Conservation (phyloP, 1,139 yeast species). For the Diutina siamensis region DNA sequence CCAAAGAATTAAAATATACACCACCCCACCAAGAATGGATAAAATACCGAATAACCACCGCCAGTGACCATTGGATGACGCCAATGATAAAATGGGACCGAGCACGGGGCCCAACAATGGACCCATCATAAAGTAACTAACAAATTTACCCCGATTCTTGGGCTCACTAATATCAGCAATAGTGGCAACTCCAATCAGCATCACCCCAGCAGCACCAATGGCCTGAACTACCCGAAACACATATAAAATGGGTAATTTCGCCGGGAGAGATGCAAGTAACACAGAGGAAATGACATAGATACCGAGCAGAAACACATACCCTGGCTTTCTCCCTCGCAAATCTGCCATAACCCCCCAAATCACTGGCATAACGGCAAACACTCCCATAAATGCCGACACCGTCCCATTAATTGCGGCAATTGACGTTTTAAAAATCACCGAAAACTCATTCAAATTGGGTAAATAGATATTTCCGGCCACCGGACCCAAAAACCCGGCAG, state of each 20-base stretch:
- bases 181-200: slow-evolving; percentile 47
- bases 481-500: slow-evolving; percentile 43
- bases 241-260: slow-evolving; percentile 32
- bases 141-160: slow-evolving; percentile 34
- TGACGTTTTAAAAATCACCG: slow-evolving; percentile 7
- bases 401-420: slow-evolving; percentile 10
- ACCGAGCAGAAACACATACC: slow-evolving; percentile 7
- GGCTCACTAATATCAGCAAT: slow-evolving; percentile 41
- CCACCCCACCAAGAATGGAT: slow-evolving; percentile 30
- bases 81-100: slow-evolving; percentile 39
- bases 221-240: slow-evolving; percentile 39
- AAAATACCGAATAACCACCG: slow-evolving; percentile 48
- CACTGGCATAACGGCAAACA: slow-evolving; percentile 9
- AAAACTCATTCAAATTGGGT: slow-evolving; percentile 31
- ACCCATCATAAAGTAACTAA: slow-evolving; percentile 46
- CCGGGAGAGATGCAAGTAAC: slow-evolving; percentile 36
- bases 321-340: slow-evolving; percentile 8
- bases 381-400: slow-evolving; percentile 10
- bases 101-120: slow-evolving; percentile 49
- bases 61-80: slow-evolving; percentile 19
- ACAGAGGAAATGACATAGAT: slow-evolving; percentile 23
- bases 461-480: slow-evolving; percentile 49
- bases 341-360: slow-evolving; percentile 9
- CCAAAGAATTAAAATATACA: slow-evolving; percentile 26
- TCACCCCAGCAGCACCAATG: slow-evolving; percentile 37